Evolutionary conservation across 768 basidiomycete genomes (phyloP).

Genomic region (Calocybe cyanea): DNA sequence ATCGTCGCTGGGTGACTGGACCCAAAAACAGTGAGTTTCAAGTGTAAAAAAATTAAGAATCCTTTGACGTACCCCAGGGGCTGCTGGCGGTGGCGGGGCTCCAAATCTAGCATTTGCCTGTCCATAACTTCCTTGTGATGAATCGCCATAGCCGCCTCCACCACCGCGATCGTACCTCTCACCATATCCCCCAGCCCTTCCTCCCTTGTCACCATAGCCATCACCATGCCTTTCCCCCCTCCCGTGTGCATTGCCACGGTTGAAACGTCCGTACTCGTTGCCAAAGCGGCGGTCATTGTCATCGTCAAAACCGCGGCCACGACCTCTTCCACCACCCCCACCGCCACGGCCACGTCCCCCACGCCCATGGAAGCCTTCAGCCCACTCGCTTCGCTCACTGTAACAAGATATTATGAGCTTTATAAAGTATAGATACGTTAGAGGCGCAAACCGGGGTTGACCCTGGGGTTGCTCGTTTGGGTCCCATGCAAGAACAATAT

Average conservation of each 20-base stretch:
- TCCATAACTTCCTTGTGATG: constrained; percentile 22
- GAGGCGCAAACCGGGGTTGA: constrained; percentile 16
- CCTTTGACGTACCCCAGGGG: constrained; percentile 18
- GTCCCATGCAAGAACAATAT: constrained; percentile 87
- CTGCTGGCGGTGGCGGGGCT: constrained; percentile 28
- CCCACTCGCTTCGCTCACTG: constrained; percentile 26
- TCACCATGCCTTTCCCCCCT: constrained; percentile 41
- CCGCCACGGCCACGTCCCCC: constrained; percentile 40
- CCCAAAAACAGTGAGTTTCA: constrained; percentile 2
- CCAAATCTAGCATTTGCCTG: constrained; percentile 22
- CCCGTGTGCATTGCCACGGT: constrained; percentile 37
- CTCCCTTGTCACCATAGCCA: constrained; percentile 32
- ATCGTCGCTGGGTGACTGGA: constrained; percentile 55
- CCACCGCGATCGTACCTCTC: constrained; percentile 42
- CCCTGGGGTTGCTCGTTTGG: constrained; percentile 44
- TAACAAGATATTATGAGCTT: background rate
- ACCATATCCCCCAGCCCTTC: constrained; percentile 38
- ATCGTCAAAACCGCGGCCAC: constrained; percentile 38
- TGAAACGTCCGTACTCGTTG: constrained; percentile 41
- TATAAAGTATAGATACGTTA: background rate
- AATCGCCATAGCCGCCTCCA: constrained; percentile 29
- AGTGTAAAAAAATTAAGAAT: background rate
- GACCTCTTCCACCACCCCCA: constrained; percentile 37
- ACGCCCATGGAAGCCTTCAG: constrained; percentile 32
- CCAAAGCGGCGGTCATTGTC: constrained; percentile 42